Evolutionary conservation across 805 yeast species (phyloP).

Genomic region (Diddensiella santjacobensis): DNA sequence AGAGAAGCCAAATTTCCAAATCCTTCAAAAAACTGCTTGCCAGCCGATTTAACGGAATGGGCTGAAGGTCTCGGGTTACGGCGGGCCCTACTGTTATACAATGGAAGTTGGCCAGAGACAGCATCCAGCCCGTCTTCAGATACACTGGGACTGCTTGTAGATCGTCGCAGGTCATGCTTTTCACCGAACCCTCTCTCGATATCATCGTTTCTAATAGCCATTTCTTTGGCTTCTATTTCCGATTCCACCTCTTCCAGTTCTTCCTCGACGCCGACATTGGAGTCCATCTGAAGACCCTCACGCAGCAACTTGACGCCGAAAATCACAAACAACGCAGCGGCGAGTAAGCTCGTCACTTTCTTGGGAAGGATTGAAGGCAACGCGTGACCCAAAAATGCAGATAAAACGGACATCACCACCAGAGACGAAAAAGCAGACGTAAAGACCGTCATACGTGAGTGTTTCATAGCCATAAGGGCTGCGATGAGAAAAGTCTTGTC

Average conservation of each 20-base stretch:
- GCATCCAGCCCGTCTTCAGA: conserved; percentile 34
- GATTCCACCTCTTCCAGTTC: conserved; percentile 97
- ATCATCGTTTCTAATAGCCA: conserved; percentile 48
- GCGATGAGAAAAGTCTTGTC: conserved; percentile 97
- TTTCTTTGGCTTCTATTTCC: conserved; percentile 67
- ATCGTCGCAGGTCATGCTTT: conserved; percentile 19
- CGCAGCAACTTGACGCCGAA: conserved; percentile 72
- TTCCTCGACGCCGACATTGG: conserved; percentile 84
- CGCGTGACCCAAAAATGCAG: conserved; percentile 89
- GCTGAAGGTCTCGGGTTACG: conserved; percentile 17
- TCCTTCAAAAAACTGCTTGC: conserved; percentile 33
- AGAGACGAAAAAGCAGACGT: conserved; percentile 81
- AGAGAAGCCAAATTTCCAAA: conserved; percentile 54
- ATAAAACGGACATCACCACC: conserved; percentile 84
- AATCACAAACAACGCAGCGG: conserved; percentile 73
- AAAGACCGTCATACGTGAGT: conserved; percentile 79
- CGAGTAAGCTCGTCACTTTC: conserved; percentile 73
- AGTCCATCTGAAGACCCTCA: conserved; percentile 78
- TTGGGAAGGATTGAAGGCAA: conserved; percentile 81
- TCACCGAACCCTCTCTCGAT: conserved; percentile 54
- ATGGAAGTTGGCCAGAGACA: conserved; percentile 24
- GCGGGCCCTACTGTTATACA: conserved; percentile 19
- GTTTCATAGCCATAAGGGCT: conserved; percentile 96
- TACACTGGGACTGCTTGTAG: conserved; percentile 24
- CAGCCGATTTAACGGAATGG: conserved; percentile 19